Conservation (phyloP, 352 stramenopile genomes). For the Pythium folliculosum region DNA sequence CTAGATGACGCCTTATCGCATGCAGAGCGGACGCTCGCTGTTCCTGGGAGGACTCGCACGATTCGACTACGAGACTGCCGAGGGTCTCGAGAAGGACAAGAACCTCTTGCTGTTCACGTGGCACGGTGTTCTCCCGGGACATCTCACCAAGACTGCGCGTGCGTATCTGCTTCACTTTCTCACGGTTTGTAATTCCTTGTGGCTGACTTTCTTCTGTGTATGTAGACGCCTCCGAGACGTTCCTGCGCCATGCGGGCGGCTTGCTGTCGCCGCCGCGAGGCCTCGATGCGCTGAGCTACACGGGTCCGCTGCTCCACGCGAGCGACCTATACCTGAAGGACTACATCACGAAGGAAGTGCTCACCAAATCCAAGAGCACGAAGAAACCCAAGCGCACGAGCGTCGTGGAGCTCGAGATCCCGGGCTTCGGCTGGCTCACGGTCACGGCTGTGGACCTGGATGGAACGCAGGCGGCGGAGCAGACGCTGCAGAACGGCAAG, state of each 20-base stretch:
- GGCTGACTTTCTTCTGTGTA: neutral
- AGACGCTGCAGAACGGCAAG: constrained; percentile 61
- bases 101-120: constrained; percentile 76
- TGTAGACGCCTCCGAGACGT: constrained; percentile 71
- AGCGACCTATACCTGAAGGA: constrained; percentile 68
- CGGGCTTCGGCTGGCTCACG: constrained; percentile 79
- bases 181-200: neutral
- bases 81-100: constrained; percentile 39
- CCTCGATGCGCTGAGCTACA: constrained; percentile 78
- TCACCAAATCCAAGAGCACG: constrained; percentile 66
- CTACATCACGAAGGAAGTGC: constrained; percentile 62
- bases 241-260: constrained; percentile 75
- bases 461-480: constrained; percentile 57
- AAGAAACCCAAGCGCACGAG: constrained; percentile 84
- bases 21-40: constrained; percentile 67
- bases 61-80: constrained; percentile 73
- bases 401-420: constrained; percentile 75
- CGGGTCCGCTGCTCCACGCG: constrained; percentile 53
- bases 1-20: constrained; percentile 69
- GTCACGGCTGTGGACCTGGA: constrained; percentile 84
- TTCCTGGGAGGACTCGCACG: constrained; percentile 76
- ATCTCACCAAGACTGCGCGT: constrained; percentile 82
- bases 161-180: constrained; percentile 25
- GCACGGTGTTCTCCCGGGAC: constrained; percentile 83
- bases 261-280: constrained; percentile 78